Evolutionary conservation across 2,329 filamentous ascomycete species (phyloP).

Genomic region (Scedosporium dehoogii): DNA sequence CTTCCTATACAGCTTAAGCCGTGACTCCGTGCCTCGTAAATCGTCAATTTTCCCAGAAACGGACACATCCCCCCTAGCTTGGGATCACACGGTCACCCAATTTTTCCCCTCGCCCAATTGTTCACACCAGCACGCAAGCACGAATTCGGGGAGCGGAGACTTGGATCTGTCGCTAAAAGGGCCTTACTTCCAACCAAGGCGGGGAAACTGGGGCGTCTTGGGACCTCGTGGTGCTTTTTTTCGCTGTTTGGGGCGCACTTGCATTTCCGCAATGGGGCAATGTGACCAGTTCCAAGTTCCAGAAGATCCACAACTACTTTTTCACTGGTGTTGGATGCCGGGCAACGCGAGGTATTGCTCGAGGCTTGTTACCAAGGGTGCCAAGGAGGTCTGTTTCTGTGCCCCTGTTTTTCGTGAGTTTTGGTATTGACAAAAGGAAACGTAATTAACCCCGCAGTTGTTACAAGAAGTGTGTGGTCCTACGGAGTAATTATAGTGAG

Average conservation of each 20-base stretch:
- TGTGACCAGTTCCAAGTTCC: not conserved
- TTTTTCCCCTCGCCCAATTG: not conserved
- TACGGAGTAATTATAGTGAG: not conserved
- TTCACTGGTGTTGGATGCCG: not conserved
- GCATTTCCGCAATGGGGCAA: not conserved
- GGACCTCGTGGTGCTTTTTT: not conserved
- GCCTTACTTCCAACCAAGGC: not conserved
- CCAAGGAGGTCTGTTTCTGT: not conserved
- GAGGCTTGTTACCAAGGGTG: not conserved
- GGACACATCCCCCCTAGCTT: slow-evolving; percentile 11
- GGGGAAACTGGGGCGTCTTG: not conserved
- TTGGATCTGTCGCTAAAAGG: not conserved
- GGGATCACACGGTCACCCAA: slow-evolving; percentile 4
- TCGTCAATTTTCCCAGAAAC: slow-evolving; percentile 8
- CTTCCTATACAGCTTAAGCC: no score
- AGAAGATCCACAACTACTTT: not conserved
- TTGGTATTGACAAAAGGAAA: slow-evolving; percentile 1
- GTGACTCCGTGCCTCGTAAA: no score
- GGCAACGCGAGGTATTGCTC: not conserved
- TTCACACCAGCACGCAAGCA: not conserved
- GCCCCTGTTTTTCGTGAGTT: not conserved
- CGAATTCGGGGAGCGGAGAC: not conserved
- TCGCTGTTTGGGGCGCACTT: not conserved
- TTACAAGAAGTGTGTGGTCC: not conserved
- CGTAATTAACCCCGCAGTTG: not conserved